Base-by-base conservation (phyloP, 2,329 filamentous ascomycete species). In the Aspergillus pseudotamarii region DNA sequence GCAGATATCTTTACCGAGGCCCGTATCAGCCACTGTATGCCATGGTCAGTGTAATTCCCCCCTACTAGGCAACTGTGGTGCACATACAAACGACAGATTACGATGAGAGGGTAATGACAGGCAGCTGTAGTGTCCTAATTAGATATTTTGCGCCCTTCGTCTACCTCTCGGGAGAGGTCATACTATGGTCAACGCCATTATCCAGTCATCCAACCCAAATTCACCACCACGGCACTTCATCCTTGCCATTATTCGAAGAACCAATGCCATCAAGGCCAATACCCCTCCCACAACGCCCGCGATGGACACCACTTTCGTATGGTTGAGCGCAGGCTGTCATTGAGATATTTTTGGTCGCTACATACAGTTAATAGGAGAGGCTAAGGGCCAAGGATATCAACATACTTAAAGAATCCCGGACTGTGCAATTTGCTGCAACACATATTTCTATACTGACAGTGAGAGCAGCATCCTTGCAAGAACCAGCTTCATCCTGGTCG, bases 1-100 rank as follows among this genome's bases (percentile, higher is more conserved):
- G 81, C 81, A 83, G 65, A 83, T 79, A 61, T 83, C 80, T 30
- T 70, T 73, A 10, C 81, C 81, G 6, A 83, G 72, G 2, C 81
- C 81, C 48, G 73, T 62, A 11, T 78, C 60, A 12, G 76, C 72
- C 58, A 83, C 79, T 78, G 68, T 41, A 61, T n/a, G 21, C 45
- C 23, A 48, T 23, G 12, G 23, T 48, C 14, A 48, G 45, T 26
- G 5, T 26, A 26, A 16, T 26, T 48, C 23, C 45, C 11, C 12
- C 14, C 23, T 23, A 6, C n/a, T 32, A 16, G 16, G 19, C 4
- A 34, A 28, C 16, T 6, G 16, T 48, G 8, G 4, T 26, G 21
- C 23, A 59, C 73, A 60, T 69, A 75, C 73, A 71, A 38, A 69
- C 65, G 36, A 67, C 66, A 0, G 73, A 73, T 2, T 74, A 55